phyloP scores from a whole-genome alignment of 2,329 filamentous ascomycete genomes.

The Colletotrichum sojae region DNA sequence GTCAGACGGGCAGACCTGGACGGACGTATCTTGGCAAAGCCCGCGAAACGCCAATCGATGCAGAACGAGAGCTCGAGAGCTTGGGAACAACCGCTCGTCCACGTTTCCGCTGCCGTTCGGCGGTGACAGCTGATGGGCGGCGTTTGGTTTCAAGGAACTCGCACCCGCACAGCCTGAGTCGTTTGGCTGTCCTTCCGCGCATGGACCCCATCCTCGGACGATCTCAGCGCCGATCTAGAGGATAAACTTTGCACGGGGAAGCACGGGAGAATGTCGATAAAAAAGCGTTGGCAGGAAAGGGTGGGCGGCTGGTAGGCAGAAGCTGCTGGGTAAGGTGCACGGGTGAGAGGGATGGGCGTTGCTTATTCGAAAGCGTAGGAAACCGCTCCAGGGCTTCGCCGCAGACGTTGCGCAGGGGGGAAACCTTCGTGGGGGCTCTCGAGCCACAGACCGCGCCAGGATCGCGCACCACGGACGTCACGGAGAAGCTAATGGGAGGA shows the following conservation, averaged over 20 bases:
- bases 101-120: slow-evolving; percentile 4
- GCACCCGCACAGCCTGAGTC: slow-evolving; percentile 33
- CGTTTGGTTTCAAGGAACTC: slow-evolving; percentile 38
- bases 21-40: slow-evolving; percentile 31
- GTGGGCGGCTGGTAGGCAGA: background rate
- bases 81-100: slow-evolving; percentile 18
- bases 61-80: slow-evolving; percentile 33
- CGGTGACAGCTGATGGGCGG: slow-evolving; percentile 34
- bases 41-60: slow-evolving; percentile 32
- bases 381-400: slow-evolving; percentile 22
- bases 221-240: slow-evolving; percentile 35
- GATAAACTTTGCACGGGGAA: slow-evolving; percentile 2
- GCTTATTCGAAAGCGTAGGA: slow-evolving; percentile 15
- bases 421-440: slow-evolving; percentile 19
- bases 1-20: slow-evolving; percentile 28
- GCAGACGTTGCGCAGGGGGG: slow-evolving; percentile 25
- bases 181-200: slow-evolving; percentile 29
- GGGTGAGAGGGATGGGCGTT: slow-evolving; percentile 3
- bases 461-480: slow-evolving; percentile 21
- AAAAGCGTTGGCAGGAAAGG: slow-evolving; percentile 10
- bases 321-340: background rate
- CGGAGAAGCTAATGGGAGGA: slow-evolving; percentile 17
- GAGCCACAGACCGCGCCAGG: slow-evolving; percentile 13
- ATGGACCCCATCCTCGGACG: slow-evolving; percentile 39
- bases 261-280: slow-evolving; percentile 4